phyloP scores from a whole-genome alignment of 2,329 filamentous ascomycete species.

The Aureobasidium sp. region DNA sequence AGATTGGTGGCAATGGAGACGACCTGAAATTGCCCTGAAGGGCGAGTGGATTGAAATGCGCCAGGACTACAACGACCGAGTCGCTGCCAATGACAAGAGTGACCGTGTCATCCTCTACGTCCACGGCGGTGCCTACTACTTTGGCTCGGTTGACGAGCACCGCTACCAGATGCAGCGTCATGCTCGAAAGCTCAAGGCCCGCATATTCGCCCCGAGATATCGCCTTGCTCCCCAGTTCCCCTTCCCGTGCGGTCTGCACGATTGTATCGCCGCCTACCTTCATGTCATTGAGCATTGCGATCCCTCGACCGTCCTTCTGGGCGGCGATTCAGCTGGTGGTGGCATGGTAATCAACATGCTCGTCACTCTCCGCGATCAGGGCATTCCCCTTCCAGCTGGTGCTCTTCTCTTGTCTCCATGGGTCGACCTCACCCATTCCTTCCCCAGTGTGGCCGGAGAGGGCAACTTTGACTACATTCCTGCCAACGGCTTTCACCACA shows the following conservation, averaged over 20 bases:
- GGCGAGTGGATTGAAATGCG: slow-evolving; percentile 98
- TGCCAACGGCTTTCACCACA: slow-evolving; percentile 77
- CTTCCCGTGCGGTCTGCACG: slow-evolving; percentile 85
- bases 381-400: slow-evolving; percentile 76
- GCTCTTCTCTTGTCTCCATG: slow-evolving; percentile 88
- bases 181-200: slow-evolving; percentile 84
- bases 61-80: slow-evolving; percentile 65
- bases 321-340: slow-evolving; percentile 83
- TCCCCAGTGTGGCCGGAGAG: slow-evolving; percentile 71
- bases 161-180: slow-evolving; percentile 97
- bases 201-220: slow-evolving; percentile 79
- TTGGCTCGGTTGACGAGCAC: slow-evolving; percentile 92
- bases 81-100: slow-evolving; percentile 47
- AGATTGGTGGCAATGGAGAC: slow-evolving; percentile 86
- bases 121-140: slow-evolving; percentile 91
- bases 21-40: slow-evolving; percentile 55
- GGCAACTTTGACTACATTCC: slow-evolving; percentile 82
- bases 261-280: slow-evolving; percentile 85
- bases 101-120: slow-evolving; percentile 86
- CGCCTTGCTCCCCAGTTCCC: slow-evolving; percentile 88
- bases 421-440: slow-evolving; percentile 93
- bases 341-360: slow-evolving; percentile 80
- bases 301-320: slow-evolving; percentile 69
- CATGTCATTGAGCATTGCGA: slow-evolving; percentile 69
- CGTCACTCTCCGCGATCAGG: slow-evolving; percentile 72